phyloP scores from a whole-genome alignment of 2,329 filamentous ascomycete genomes.

The Penicillium psychrosexuale region DNA sequence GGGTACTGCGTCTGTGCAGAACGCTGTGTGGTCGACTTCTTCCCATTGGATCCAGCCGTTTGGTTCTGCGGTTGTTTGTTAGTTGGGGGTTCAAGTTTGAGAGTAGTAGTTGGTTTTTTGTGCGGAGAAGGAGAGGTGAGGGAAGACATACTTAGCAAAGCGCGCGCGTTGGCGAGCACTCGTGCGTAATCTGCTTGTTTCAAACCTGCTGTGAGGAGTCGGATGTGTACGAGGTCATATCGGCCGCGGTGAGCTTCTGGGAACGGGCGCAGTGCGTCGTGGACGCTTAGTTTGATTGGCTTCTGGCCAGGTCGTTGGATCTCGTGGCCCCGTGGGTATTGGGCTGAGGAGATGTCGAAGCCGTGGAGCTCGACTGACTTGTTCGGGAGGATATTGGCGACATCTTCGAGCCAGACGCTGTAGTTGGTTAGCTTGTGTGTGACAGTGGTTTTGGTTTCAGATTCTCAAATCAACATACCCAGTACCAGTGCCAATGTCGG shows the following conservation, averaged over 20 bases:
- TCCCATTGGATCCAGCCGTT: conserved; percentile 31
- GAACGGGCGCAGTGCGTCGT: conserved; percentile 28
- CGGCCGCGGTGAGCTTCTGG: conserved; percentile 24
- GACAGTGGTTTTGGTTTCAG: background rate
- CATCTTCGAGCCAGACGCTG: conserved; percentile 28
- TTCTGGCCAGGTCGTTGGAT: conserved; percentile 11
- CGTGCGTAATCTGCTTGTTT: conserved; percentile 21
- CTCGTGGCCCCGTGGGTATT: conserved; percentile 22
- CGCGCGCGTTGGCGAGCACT: conserved; percentile 25
- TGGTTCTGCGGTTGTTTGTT: conserved; percentile 15
- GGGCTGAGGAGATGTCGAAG: conserved; percentile 32
- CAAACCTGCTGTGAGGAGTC: conserved; percentile 28
- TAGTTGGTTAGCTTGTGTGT: background rate
- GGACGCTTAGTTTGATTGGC: conserved; percentile 14
- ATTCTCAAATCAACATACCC: conserved; percentile 18
- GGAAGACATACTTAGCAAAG: conserved; percentile 26
- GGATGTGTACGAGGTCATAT: conserved; percentile 34
- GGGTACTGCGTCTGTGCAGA: conserved; percentile 14
- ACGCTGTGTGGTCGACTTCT: conserved; percentile 21
- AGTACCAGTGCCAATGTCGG: conserved; percentile 31
- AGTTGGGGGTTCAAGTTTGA: background rate
- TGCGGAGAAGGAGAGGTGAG: background rate
- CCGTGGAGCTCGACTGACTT: conserved; percentile 22
- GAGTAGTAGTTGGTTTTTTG: background rate
- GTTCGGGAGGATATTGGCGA: conserved; percentile 7